phyloP scores from a whole-genome alignment of 2,329 filamentous ascomycete genomes.

The Alternaria arborescens region DNA sequence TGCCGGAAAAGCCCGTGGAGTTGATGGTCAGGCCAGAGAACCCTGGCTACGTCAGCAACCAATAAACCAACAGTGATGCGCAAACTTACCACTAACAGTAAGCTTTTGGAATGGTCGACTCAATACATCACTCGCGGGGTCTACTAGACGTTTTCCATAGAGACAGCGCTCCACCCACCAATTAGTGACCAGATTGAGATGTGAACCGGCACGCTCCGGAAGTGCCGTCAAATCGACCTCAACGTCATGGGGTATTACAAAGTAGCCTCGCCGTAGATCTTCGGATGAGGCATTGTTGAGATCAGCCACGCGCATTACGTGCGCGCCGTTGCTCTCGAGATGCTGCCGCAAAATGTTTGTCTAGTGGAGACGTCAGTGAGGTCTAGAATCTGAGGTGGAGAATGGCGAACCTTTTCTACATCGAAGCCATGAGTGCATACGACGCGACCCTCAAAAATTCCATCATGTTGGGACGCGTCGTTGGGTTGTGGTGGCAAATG shows the following conservation, averaged over 20 bases:
- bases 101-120: constrained; percentile 79
- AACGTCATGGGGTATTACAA: constrained; percentile 59
- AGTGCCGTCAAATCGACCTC: constrained; percentile 45
- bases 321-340: constrained; percentile 48
- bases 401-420: constrained; percentile 48
- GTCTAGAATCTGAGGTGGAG: constrained; percentile 9
- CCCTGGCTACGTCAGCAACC: constrained; percentile 52
- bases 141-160: constrained; percentile 74
- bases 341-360: constrained; percentile 46
- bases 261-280: constrained; percentile 43
- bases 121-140: constrained; percentile 74
- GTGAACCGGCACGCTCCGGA: constrained; percentile 46
- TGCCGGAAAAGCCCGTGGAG: constrained; percentile 81
- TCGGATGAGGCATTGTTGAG: constrained; percentile 36
- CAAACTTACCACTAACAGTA: constrained; percentile 64
- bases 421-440: constrained; percentile 57
- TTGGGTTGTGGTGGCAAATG: constrained; percentile 12
- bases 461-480: constrained; percentile 53
- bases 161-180: constrained; percentile 94
- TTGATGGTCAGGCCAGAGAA: constrained; percentile 77
- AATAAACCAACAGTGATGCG: constrained; percentile 4
- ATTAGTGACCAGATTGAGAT: constrained; percentile 71
- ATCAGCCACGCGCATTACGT: constrained; percentile 36
- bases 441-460: constrained; percentile 55
- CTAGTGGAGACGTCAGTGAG: constrained; percentile 37